Evolutionary conservation across 2,329 filamentous ascomycete species (phyloP), one percentile per base, ranked within the genome.

Genomic region (Phymatotrichopsis omnivora): DNA sequence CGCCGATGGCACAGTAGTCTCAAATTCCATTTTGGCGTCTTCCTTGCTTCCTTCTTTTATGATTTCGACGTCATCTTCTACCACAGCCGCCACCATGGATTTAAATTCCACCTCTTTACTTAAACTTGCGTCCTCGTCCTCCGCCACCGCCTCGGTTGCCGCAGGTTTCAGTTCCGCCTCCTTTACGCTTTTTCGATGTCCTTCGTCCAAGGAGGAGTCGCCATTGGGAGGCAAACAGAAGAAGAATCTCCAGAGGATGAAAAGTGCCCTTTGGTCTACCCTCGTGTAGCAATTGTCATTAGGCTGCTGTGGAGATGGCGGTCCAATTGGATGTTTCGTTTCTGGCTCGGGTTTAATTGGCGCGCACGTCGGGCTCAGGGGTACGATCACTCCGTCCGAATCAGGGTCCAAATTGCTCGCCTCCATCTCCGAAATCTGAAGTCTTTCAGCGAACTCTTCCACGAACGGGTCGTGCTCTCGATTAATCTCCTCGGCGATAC

Each of bases 401-500:
- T 56, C 53, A 45, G 51, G 53, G 50, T 42, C 37, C 56, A n/a
- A n/a, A n/a, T n/a, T n/a, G n/a, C n/a, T n/a, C n/a, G n/a, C n/a
- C n/a, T n/a, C n/a, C n/a, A n/a, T n/a, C n/a, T n/a, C n/a, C n/a
- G n/a, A n/a, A n/a, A n/a, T n/a, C n/a, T n/a, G n/a, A n/a, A n/a
- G n/a, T n/a, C n/a, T n/a, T n/a, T n/a, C n/a, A n/a, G n/a, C n/a
- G n/a, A n/a, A n/a, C n/a, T n/a, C n/a, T n/a, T n/a, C n/a, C 57
- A 57, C 34, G 55, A 49, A 44, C 49, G 54, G 37, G 48, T 56
- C 34, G 52, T 51, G 48, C 35, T 52, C 36, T 33, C 7, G 22
- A 14, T 24, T 10, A 40, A 49, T 27, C 51, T 55, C 45, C 58
- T 60, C 33, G 56, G 55, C 8, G 57, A 62, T 44, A 65, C 62